These are phyloP conservation scores for Penicillium diatomitis DNA, from an alignment of 495 filamentous ascomycete genomes.

Conservation along the genomic window DNA sequence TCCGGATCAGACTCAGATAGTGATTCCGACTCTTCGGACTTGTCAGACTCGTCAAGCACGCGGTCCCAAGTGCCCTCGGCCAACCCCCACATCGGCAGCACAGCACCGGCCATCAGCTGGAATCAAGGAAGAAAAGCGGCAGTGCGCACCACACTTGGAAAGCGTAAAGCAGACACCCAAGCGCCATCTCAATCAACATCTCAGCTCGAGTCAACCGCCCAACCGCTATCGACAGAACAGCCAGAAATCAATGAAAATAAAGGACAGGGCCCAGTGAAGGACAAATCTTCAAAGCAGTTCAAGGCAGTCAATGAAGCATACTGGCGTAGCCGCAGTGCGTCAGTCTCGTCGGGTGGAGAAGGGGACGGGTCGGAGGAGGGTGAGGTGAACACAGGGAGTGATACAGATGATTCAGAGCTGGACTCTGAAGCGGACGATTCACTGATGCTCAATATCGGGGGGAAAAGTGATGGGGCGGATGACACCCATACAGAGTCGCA, in stretches of 20 bases:
- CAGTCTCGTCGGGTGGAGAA: conserved; percentile 14
- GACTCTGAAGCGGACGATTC: conserved; percentile 35
- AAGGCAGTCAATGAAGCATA: conserved; percentile 31
- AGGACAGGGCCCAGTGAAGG: not conserved
- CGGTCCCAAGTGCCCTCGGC: not conserved
- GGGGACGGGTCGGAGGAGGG: conserved; percentile 17
- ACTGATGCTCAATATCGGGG: conserved; percentile 34
- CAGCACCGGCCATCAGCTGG: conserved; percentile 31
- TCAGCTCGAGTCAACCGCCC: not conserved
- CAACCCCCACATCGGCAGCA: conserved; percentile 19
- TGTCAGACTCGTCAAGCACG: not conserved
- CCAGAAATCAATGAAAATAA: conserved; percentile 2
- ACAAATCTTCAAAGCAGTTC: conserved; percentile 13
- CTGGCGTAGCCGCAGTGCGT: conserved; percentile 33
- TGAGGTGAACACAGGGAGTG: conserved; percentile 17
- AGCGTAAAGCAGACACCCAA: conserved; percentile 7
- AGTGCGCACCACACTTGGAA: conserved; percentile 28
- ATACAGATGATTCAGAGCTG: conserved; percentile 30
- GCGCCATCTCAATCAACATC: not conserved
- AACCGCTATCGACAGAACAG: not conserved
- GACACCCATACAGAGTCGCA: conserved; percentile 18
- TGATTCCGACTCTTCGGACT: conserved; percentile 13
- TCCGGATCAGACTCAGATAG: conserved; percentile 17
- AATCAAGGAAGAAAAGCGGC: conserved; percentile 29
- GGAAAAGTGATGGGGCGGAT: conserved; percentile 15